Percentiles rank a stretch among this genome's conserved stretches.
Conservation (phyloP, 2,329 filamentous ascomycete genomes). For the Nigrograna mackinnonii region DNA sequence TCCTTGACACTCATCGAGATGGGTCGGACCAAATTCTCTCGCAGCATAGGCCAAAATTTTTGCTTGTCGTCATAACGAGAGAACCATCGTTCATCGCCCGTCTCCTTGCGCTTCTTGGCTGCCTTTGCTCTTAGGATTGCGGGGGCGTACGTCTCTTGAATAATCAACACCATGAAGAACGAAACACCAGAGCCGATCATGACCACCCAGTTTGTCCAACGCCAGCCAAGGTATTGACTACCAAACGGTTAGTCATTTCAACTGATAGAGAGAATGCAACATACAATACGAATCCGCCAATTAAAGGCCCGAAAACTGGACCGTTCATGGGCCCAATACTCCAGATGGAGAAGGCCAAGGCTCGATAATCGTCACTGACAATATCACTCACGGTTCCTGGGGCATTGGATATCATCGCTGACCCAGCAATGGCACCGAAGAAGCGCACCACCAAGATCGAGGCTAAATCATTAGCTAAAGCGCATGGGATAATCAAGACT, state of each 20-base stretch:
- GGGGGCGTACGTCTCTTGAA: conserved; percentile 78
- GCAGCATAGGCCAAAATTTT: conserved; percentile 68
- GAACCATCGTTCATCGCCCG: conserved; percentile 72
- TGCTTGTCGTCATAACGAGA: conserved; percentile 80
- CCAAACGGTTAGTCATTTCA: not conserved
- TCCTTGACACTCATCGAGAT: conserved; percentile 79
- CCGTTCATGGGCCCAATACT: conserved; percentile 84
- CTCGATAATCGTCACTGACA: conserved; percentile 76
- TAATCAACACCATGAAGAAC: conserved; percentile 65
- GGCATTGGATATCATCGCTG: conserved; percentile 81
- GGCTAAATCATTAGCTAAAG: conserved; percentile 67
- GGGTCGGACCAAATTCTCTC: conserved; percentile 75
- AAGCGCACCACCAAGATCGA: conserved; percentile 74
- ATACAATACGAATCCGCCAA: conserved; percentile 67
- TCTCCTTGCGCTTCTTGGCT: conserved; percentile 68
- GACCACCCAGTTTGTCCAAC: conserved; percentile 77
- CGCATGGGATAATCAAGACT: conserved; percentile 72
- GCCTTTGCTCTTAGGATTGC: conserved; percentile 76
- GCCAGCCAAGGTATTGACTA: conserved; percentile 74
- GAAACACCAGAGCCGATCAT: conserved; percentile 68
- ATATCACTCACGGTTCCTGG: conserved; percentile 85
- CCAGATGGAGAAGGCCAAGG: conserved; percentile 83
- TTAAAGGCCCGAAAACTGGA: conserved; percentile 60
- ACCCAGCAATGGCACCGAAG: conserved; percentile 73
- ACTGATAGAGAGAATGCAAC: not conserved